Evolutionary conservation across 805 yeast species (phyloP).

Genomic region (Pichia ethanolica): DNA sequence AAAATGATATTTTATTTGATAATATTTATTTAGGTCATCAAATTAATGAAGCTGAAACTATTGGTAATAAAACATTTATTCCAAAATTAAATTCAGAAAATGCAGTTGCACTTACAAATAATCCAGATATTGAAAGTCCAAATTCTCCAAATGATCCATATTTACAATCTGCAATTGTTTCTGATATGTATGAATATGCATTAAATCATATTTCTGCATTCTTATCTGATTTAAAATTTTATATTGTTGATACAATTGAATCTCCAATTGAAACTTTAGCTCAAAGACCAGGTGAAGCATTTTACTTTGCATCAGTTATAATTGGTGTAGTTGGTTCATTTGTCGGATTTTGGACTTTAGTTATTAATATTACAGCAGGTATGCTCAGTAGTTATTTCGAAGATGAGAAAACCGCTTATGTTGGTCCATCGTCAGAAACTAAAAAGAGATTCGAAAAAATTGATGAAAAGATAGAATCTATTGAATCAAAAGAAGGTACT

Average conservation of each 20-base stretch:
- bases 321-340: conserved; percentile 33
- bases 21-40: conserved; percentile 83
- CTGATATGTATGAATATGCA: conserved; percentile 11
- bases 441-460: background rate
- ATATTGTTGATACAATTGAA: conserved; percentile 31
- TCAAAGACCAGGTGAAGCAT: conserved; percentile 43
- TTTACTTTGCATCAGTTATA: conserved; percentile 37
- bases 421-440: background rate
- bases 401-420: conserved; percentile 4
- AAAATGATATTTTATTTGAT: conserved; percentile 65
- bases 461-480: conserved; percentile 10
- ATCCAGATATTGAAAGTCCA: conserved; percentile 41
- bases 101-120: conserved; percentile 31
- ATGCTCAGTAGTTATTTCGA: conserved; percentile 12
- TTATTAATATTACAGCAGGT: conserved; percentile 26
- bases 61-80: conserved; percentile 71
- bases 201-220: conserved; percentile 8
- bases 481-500: conserved; percentile 12
- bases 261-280: conserved; percentile 40
- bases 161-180: conserved; percentile 12
- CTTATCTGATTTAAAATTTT: conserved; percentile 15
- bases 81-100: conserved; percentile 49
- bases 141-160: conserved; percentile 22
- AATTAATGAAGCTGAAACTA: conserved; percentile 70
- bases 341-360: conserved; percentile 36